Evolutionary conservation across 768 basidiomycete species (phyloP).

Genomic region (Tephrocybe sp.): DNA sequence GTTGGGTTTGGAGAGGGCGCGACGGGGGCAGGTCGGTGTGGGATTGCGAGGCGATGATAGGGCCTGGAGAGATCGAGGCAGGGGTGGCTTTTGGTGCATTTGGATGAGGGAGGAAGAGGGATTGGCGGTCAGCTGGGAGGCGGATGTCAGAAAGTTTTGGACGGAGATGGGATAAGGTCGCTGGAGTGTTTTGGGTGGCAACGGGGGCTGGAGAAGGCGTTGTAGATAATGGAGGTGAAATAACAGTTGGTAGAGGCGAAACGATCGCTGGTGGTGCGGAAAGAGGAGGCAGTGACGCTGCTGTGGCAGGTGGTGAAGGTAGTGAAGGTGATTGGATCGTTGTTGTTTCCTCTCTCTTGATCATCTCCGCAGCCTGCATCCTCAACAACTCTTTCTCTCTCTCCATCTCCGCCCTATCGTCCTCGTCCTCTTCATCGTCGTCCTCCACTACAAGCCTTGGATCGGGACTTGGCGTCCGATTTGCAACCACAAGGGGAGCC

Average conservation of each 20-base stretch:
- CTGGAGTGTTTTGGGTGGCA: slow-evolving; percentile 16
- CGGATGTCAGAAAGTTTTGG: slow-evolving; percentile 26
- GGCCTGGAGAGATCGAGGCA: slow-evolving; percentile 38
- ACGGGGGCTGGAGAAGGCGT: slow-evolving; percentile 8
- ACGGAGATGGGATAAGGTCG: slow-evolving; percentile 31
- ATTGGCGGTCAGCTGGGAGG: slow-evolving; percentile 30
- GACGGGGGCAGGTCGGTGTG: slow-evolving; percentile 12
- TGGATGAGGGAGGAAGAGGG: slow-evolving; percentile 44
- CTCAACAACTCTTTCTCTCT: slow-evolving; percentile 4
- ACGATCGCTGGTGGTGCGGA: neutral
- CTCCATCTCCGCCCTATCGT: slow-evolving; percentile 1
- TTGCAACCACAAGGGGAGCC: slow-evolving; percentile 18
- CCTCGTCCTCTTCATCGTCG: slow-evolving; percentile 5
- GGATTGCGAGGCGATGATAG: slow-evolving; percentile 36
- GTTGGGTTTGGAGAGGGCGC: slow-evolving; percentile 8
- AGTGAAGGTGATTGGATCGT: neutral
- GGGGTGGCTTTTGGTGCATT: slow-evolving; percentile 41
- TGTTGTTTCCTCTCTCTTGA: neutral
- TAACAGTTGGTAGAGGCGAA: slow-evolving; percentile 7
- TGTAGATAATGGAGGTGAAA: slow-evolving; percentile 5
- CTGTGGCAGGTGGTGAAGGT: neutral
- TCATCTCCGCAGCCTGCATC: neutral
- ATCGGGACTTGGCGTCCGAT: slow-evolving; percentile 25
- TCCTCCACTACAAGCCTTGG: neutral
- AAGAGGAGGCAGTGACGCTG: neutral